Base-by-base conservation (phyloP, 108 stramenopile genomes). In the Cyclostephanos invisitatus region DNA sequence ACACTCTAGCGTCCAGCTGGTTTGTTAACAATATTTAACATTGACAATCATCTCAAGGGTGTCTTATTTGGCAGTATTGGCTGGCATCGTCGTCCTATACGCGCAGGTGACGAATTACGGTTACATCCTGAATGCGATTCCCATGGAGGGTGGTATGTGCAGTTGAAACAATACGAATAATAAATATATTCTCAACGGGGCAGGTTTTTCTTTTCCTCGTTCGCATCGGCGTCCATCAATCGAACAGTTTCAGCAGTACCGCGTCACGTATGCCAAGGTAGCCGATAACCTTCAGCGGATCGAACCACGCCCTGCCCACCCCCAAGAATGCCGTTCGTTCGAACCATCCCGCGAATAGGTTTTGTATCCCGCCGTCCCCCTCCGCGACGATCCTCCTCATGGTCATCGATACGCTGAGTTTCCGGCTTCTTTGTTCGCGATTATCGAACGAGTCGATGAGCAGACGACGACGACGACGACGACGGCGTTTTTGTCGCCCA, bases 101-200 rank as follows among this genome's bases (percentile, higher is more conserved):
- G 71, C 86, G 17, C 89, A 91, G 51, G 56, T 93, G n/a, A 67
- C 68, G 2, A 77, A 93, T 62, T 93, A 82, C 74, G 90, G 90
- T 24, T 93, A 89, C 67, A 84, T 93, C 64, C 92, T 90, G 15
- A 91, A 93, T 58, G 92, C 92, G 10, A 80, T 93, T 6, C 92
- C 92, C 25, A 87, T 86, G 87, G 88, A 91, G 42, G 92, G 92
- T 17, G 92, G 90, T 8, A 89, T 89, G 83, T 93, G 92, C 62
- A 70, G 44, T 15, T 46, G 15, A 46, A 15, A 8, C 11, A 40
- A 37, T 37, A 37, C 36, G 7, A 37, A 37, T 37, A 37, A 6
- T 6, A 48, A 29, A 15, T 24, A 65, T 35, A 42, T 42, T 64
- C 47, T 59, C 36, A n/a, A n/a, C n/a, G n/a, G n/a, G n/a, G n/a